Conservation (phyloP, 768 basidiomycete genomes). For the Lactarius deliciosus region DNA sequence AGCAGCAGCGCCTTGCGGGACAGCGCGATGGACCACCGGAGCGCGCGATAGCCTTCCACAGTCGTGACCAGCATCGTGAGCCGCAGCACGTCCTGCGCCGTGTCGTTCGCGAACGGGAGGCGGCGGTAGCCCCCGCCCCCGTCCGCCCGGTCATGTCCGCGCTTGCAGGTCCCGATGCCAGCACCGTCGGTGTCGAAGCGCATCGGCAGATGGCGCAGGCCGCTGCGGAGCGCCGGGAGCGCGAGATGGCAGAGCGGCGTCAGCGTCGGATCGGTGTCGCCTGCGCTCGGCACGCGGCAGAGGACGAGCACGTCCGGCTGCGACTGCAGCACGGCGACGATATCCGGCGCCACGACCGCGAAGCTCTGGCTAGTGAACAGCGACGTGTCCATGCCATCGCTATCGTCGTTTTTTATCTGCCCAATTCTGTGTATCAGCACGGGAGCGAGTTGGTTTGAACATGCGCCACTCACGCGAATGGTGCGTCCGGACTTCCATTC, state of each 20-base stretch:
- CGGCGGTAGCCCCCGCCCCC: too few species aligned
- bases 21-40: not conserved
- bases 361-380: not conserved
- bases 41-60: not conserved
- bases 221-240: not conserved
- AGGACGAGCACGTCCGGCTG: not conserved
- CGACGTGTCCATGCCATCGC: not conserved
- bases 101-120: not conserved
- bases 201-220: not conserved
- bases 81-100: not conserved
- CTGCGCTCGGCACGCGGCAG: not conserved
- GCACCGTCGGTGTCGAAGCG: not conserved
- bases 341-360: not conserved
- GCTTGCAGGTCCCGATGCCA: too few species aligned
- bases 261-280: not conserved
- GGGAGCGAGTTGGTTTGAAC: not conserved
- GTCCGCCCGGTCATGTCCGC: too few species aligned
- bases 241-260: not conserved
- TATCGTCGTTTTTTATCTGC: not conserved
- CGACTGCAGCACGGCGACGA: conserved; percentile 1
- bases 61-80: not conserved
- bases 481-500: not conserved
- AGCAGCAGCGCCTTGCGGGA: not conserved
- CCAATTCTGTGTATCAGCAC: not conserved
- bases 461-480: not conserved